A percentile compares a stretch with the other conserved stretches of the same genome.
Conservation (phyloP, 306 rosid species). For the Mimosa pudica region DNA sequence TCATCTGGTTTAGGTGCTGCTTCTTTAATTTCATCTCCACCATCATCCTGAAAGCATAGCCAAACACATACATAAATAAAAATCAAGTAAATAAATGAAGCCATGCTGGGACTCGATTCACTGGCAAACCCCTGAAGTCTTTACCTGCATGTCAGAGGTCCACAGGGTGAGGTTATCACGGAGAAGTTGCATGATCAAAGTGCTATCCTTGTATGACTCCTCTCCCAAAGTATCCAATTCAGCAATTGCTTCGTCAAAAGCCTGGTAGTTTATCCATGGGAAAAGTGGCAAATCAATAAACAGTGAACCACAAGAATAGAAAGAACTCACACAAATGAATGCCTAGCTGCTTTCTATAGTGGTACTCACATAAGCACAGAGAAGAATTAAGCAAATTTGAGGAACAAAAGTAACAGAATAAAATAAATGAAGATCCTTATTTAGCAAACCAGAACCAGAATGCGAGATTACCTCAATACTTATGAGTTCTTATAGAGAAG, state of each 20-base stretch:
- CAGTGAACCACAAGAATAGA: background rate
- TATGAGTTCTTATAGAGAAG: background rate
- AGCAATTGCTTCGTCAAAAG: slow-evolving; percentile 97
- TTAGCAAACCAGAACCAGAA: slow-evolving; percentile 1
- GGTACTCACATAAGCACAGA: background rate
- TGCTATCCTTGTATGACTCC: slow-evolving; percentile 99
- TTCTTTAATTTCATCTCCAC: slow-evolving; percentile 93
- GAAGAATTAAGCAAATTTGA: background rate
- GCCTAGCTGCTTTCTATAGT: background rate
- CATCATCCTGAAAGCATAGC: slow-evolving; percentile 73
- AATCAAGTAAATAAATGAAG: background rate
- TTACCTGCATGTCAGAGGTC: slow-evolving; percentile 99
- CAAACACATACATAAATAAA: slow-evolving; percentile 17
- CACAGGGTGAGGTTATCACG: slow-evolving; percentile 98
- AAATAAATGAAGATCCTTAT: background rate
- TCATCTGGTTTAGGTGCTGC: slow-evolving; percentile 68
- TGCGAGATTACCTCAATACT: slow-evolving; percentile 20
- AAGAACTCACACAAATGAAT: background rate
- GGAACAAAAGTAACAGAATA: background rate
- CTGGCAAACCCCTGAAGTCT: background rate
- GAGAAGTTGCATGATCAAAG: slow-evolving; percentile 98
- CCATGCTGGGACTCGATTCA: background rate
- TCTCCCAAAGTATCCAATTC: slow-evolving; percentile 97
- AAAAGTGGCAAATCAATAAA: slow-evolving; percentile 21
- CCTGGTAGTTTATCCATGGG: slow-evolving; percentile 48